A percentile compares a stretch with the other conserved stretches of the same genome.
phyloP scores from a whole-genome alignment of 1,139 yeast genomes.

The Diutina scorzettiae region DNA sequence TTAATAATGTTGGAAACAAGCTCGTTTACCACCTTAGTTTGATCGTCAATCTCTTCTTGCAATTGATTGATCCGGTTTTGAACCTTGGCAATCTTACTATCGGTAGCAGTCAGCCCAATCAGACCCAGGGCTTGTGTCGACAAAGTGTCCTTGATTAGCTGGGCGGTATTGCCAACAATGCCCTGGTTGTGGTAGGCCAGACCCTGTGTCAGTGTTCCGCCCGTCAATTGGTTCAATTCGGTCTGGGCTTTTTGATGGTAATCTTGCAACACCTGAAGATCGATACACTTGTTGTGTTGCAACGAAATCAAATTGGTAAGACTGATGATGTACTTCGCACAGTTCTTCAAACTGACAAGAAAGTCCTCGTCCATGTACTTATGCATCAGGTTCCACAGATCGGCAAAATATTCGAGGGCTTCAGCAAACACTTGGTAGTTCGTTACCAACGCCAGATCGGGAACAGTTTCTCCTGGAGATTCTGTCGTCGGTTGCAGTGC shows the following conservation, averaged over 20 bases:
- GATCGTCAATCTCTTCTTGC: slow-evolving; percentile 43
- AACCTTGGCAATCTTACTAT: slow-evolving; percentile 22
- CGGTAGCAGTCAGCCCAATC: slow-evolving; percentile 29
- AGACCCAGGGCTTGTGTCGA: slow-evolving; percentile 33
- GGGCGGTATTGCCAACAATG: slow-evolving; percentile 32
- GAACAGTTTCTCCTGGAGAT: slow-evolving; percentile 8
- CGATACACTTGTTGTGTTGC: slow-evolving; percentile 86
- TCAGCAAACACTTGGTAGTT: slow-evolving; percentile 31
- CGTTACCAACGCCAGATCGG: slow-evolving; percentile 8
- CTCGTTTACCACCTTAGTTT: slow-evolving; percentile 37
- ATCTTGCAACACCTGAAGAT: slow-evolving; percentile 74
- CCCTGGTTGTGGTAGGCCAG: slow-evolving; percentile 16
- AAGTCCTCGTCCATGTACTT: slow-evolving; percentile 72
- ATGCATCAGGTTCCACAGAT: slow-evolving; percentile 30
- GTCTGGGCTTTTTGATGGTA: slow-evolving; percentile 58
- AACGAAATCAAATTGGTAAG: slow-evolving; percentile 66
- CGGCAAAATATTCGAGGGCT: slow-evolving; percentile 38
- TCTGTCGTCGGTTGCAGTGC: slow-evolving; percentile 7
- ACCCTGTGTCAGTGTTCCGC: slow-evolving; percentile 26
- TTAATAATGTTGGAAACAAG: slow-evolving; percentile 62
- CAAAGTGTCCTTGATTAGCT: slow-evolving; percentile 33
- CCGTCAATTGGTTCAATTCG: slow-evolving; percentile 51
- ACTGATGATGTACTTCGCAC: slow-evolving; percentile 74
- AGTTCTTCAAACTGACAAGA: slow-evolving; percentile 70
- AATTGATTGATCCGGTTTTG: slow-evolving; percentile 23